phyloP scores from a whole-genome alignment of 78 protist species.

The Salpingoeca rosetta region DNA sequence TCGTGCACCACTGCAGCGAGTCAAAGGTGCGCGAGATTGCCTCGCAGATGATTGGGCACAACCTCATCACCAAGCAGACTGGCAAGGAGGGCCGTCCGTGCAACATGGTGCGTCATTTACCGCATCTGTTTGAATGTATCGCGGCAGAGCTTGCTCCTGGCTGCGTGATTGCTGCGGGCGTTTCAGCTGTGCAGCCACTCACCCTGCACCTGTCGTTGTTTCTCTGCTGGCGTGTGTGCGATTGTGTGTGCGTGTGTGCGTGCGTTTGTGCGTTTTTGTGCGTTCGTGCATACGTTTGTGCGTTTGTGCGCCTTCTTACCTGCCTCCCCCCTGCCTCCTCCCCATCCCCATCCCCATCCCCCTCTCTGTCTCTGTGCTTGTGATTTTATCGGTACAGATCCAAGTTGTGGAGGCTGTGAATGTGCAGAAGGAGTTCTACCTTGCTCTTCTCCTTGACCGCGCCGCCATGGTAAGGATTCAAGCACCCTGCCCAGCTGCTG shows the following conservation, averaged over 20 bases:
- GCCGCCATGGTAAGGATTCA: neutral
- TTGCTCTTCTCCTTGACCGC: slow-evolving; percentile 93
- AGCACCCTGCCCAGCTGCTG: no score
- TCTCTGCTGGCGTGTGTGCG: no score
- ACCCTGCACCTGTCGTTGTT: no score
- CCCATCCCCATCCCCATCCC: neutral
- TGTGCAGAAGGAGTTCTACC: slow-evolving; percentile 70
- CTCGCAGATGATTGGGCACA: slow-evolving; percentile 78
- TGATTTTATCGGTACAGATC: slow-evolving; percentile 34
- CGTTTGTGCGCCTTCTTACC: no score
- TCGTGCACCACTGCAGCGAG: slow-evolving; percentile 15
- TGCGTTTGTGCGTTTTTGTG: no score
- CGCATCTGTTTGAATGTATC: no score
- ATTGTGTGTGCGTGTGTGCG: no score
- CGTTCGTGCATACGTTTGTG: no score
- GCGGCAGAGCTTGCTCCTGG: no score
- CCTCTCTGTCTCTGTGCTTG: neutral
- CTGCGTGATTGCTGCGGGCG: no score
- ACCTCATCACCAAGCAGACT: slow-evolving; percentile 81
- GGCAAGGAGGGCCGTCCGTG: slow-evolving; percentile 34
- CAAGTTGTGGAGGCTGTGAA: slow-evolving; percentile 50
- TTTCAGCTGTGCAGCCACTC: no score
- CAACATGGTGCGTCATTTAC: slow-evolving; percentile 4
- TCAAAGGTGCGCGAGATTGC: slow-evolving; percentile 32
- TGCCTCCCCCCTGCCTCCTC: neutral